Base-by-base conservation (phyloP, 352 stramenopile genomes). In the Globisporangium apiculatum region DNA sequence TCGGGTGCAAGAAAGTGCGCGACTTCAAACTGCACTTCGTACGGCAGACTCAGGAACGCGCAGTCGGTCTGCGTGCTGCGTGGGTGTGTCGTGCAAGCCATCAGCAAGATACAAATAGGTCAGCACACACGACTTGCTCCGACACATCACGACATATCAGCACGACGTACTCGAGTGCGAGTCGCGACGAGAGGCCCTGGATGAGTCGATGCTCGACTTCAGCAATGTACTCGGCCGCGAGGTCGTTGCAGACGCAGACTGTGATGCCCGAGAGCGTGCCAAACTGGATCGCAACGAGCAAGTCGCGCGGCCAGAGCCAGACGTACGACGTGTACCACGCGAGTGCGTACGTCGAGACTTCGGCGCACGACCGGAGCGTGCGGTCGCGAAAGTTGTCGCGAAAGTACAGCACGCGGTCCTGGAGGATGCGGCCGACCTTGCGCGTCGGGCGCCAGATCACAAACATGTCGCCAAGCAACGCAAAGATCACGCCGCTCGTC, bases 391-490 rank as follows among this genome's bases (percentile, higher is more conserved):
- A 82, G 52, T 89, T 89, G 42, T 64, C 58, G 18, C 69, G 75
- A 38, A 82, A 68, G 55, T 82, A 84, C 46, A 94, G 55, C 51
- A 92, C 71, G 18, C 85, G 76, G 24, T 93, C 79, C 67, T 94
- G 85, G 5, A 94, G 47, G 48, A 89, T 88, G 54, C 90, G 69
- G 8, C 85, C 85, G 31, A 89, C 77, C 56, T 88, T 86, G 18
- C 79, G 70, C 6, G 85, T 92, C 8, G 85, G 85, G 4, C 75
- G 77, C 85, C 85, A 94, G 54, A 91, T 89, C 36, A 92, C 82
- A 65, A 94, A 92, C 63, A 94, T 86, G 51, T 94, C 85, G 1
- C 76, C 85, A 3, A 91, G 66, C 43, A 92, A 60, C 37, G 80
- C 77, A 52, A 94, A 92, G 17, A 83, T 72, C 14, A 94, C 73